Evolutionary conservation across 1,284 basidiomycete species (phyloP).

Genomic region (Microbotryum scabiosae): DNA sequence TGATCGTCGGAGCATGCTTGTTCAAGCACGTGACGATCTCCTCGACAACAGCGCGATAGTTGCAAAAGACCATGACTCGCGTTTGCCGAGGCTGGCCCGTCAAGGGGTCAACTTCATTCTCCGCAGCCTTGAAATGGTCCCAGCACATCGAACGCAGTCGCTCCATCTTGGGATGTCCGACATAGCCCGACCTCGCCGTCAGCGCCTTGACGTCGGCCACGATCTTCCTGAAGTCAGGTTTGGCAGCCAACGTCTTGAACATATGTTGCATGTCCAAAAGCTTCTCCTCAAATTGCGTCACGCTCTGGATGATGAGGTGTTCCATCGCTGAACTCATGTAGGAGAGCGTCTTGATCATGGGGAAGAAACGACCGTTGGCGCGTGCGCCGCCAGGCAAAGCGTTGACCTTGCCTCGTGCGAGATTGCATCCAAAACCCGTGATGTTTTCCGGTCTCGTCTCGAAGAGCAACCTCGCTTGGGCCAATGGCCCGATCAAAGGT

Average conservation of each 20-base stretch:
- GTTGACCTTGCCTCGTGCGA: constrained; percentile 47
- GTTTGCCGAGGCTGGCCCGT: constrained; percentile 23
- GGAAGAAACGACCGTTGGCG: constrained; percentile 28
- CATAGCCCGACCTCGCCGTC: constrained; percentile 16
- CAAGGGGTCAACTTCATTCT: constrained; percentile 45
- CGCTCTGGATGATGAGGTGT: constrained; percentile 73
- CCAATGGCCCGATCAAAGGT: constrained; percentile 21
- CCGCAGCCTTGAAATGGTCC: constrained; percentile 63
- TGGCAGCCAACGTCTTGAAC: constrained; percentile 34
- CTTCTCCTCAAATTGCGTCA: constrained; percentile 63
- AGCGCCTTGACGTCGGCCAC: constrained; percentile 36
- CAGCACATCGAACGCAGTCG: constrained; percentile 65
- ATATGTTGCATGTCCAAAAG: constrained; percentile 44
- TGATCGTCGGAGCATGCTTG: constrained; percentile 65
- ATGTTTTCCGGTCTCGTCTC: constrained; percentile 37
- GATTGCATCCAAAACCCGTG: constrained; percentile 50
- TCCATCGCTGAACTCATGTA: constrained; percentile 67
- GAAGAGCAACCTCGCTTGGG: constrained; percentile 33
- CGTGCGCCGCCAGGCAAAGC: constrained; percentile 12
- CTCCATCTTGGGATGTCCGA: constrained; percentile 84
- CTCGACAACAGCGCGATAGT: constrained; percentile 77
- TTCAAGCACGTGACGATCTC: constrained; percentile 63
- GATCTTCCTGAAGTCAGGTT: constrained; percentile 40
- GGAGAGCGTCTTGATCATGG: constrained; percentile 46
- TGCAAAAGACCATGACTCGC: constrained; percentile 90